A percentile compares a stretch with the other conserved stretches of the same genome.
These are phyloP conservation scores for Pichia inconspicua DNA, from an alignment of 1,139 yeast genomes.

Conservation along the genomic window DNA sequence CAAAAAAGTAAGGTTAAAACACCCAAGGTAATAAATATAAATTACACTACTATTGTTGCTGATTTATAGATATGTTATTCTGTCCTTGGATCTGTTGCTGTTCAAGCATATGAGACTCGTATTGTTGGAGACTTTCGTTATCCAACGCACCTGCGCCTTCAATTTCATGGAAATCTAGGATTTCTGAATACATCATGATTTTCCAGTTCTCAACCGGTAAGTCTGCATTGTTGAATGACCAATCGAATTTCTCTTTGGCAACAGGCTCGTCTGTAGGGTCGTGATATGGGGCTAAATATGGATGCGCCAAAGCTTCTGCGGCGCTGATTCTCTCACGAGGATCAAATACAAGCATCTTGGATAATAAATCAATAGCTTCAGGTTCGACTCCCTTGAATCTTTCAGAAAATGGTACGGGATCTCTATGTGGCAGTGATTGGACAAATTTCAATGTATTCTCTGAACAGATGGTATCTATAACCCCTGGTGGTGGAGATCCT, in stretches of 20 bases:
- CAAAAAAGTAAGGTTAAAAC: neutral
- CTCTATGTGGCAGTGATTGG: constrained; percentile 85
- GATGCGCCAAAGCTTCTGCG: constrained; percentile 81
- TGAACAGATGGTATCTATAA: constrained; percentile 89
- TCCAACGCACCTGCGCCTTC: constrained; percentile 31
- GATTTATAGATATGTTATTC: constrained; percentile 12
- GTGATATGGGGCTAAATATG: constrained; percentile 93
- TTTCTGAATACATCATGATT: constrained; percentile 98
- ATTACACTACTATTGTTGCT: constrained; percentile 3
- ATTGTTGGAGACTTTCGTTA: constrained; percentile 18
- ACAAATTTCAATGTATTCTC: constrained; percentile 94
- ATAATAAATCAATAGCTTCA: constrained; percentile 81
- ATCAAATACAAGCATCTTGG: constrained; percentile 88
- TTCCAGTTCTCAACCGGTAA: constrained; percentile 98
- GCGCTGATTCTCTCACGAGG: constrained; percentile 93
- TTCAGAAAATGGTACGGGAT: constrained; percentile 79
- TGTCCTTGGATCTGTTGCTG: constrained; percentile 23
- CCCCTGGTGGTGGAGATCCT: constrained; percentile 96
- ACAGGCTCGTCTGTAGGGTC: constrained; percentile 97
- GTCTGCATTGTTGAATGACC: constrained; percentile 98
- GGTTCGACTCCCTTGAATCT: constrained; percentile 85
- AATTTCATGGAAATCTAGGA: constrained; percentile 86
- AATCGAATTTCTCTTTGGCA: constrained; percentile 87
- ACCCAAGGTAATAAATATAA: constrained; percentile 5
- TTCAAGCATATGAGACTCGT: constrained; percentile 22